Evolutionary conservation across 441 rosid species (phyloP).

Genomic region (Erysimum pusillum): DNA sequence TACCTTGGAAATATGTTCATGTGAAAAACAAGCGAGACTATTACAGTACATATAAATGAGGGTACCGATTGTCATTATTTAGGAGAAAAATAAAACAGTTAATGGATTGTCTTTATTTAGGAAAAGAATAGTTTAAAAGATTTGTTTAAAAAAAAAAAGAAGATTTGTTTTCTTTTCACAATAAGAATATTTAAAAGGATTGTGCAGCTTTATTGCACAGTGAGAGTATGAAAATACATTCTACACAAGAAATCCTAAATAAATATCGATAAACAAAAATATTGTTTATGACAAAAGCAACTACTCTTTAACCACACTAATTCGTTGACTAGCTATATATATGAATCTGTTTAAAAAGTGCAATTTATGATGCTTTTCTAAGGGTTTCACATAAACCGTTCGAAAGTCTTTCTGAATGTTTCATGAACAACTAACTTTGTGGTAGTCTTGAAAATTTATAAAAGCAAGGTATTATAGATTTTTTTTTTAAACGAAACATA

Average conservation of each 20-base stretch:
- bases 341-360: no score
- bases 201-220: background rate
- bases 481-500: no score
- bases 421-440: background rate
- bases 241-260: no score
- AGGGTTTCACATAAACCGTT: background rate
- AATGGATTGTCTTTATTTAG: constrained; percentile 30
- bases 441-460: background rate
- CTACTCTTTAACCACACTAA: no score
- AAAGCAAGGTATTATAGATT: background rate
- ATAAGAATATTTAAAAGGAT: constrained; percentile 6
- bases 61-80: background rate
- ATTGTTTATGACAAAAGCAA: no score
- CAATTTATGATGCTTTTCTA: background rate
- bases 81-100: background rate
- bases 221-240: no score
- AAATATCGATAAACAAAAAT: no score
- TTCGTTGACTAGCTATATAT: no score
- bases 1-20: background rate
- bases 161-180: background rate
- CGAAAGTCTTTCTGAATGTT: background rate
- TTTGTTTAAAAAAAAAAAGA: no score
- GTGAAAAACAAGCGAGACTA: constrained; percentile 18
- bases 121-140: constrained; percentile 17
- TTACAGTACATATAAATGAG: background rate